Percentiles rank a stretch among this genome's conserved stretches.
These are phyloP conservation scores for Alternaria solani DNA, from an alignment of 2,329 filamentous ascomycete genomes.

Conservation along the genomic window DNA sequence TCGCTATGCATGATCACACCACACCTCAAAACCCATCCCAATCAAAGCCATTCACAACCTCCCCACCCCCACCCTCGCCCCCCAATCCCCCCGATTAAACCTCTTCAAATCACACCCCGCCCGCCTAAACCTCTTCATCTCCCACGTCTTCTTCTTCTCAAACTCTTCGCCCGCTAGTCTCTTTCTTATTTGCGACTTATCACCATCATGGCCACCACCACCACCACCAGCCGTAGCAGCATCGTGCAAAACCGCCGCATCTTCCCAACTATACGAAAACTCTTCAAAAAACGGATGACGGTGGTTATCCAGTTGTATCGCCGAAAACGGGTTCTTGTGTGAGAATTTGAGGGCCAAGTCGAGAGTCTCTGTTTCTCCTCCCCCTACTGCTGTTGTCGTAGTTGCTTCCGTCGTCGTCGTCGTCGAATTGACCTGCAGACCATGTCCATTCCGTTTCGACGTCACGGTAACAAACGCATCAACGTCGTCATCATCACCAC, in stretches of 20 bases:
- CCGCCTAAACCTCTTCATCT: conserved; percentile 46
- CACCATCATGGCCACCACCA: conserved; percentile 22
- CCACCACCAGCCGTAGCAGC: conserved; percentile 7
- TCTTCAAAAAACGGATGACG: conserved; percentile 37
- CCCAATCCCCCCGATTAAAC: conserved; percentile 50
- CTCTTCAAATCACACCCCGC: conserved; percentile 43
- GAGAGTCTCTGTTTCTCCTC: conserved; percentile 22
- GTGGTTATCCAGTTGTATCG: conserved; percentile 37
- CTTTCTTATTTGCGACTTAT: conserved; percentile 34
- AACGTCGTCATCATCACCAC: conserved; percentile 6
- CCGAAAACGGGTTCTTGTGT: conserved; percentile 37
- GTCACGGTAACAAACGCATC: conserved; percentile 37
- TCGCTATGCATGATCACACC: neutral
- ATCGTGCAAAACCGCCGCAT: conserved; percentile 37
- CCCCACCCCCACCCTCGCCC: conserved; percentile 45
- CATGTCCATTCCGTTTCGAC: conserved; percentile 26
- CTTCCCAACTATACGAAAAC: conserved; percentile 44
- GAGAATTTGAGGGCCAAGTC: conserved; percentile 37
- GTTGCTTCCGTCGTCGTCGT: neutral
- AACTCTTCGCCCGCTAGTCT: conserved; percentile 37
- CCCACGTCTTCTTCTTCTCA: conserved; percentile 40
- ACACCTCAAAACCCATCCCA: neutral
- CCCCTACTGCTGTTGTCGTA: neutral
- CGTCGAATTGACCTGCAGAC: conserved; percentile 25
- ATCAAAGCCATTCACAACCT: conserved; percentile 29